Percentiles rank a stretch among this genome's conserved stretches.
phyloP scores from a whole-genome alignment of 352 stramenopile genomes.

The Nothophytophthora sp. region DNA sequence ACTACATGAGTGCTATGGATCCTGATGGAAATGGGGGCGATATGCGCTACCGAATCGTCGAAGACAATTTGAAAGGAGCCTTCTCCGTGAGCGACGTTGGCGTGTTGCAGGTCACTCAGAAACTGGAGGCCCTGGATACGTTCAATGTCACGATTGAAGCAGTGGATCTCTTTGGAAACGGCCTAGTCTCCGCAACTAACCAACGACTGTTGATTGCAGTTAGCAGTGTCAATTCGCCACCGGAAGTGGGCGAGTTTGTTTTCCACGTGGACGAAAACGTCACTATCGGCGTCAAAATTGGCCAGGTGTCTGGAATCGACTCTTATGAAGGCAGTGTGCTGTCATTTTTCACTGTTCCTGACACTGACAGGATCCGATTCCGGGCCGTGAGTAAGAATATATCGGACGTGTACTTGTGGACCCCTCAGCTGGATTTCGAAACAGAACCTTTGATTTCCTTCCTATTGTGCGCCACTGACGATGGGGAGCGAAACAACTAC shows the following conservation, averaged over 20 bases:
- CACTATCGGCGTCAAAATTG: constrained; percentile 28
- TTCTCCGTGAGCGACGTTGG: constrained; percentile 10
- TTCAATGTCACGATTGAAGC: constrained; percentile 17
- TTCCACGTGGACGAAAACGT: constrained; percentile 19
- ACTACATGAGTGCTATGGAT: constrained; percentile 15
- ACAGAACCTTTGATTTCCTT: constrained; percentile 23
- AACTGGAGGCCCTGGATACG: constrained; percentile 8
- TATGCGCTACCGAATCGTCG: constrained; percentile 18
- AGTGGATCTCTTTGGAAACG: constrained; percentile 13
- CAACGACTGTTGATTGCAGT: constrained; percentile 15
- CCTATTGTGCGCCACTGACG: constrained; percentile 46
- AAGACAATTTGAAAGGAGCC: neutral
- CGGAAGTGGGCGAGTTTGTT: constrained; percentile 12
- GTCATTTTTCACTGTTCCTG: constrained; percentile 39
- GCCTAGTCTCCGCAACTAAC: constrained; percentile 11
- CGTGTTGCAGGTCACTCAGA: neutral
- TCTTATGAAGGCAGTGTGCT: constrained; percentile 39
- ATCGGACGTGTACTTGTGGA: constrained; percentile 35
- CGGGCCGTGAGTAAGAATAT: constrained; percentile 18
- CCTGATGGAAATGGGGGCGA: constrained; percentile 8
- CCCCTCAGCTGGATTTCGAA: constrained; percentile 39
- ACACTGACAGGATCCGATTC: constrained; percentile 27
- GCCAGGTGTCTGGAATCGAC: constrained; percentile 31
- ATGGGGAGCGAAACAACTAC: constrained; percentile 44
- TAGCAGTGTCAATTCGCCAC: constrained; percentile 21